phyloP scores from a whole-genome alignment of 2,329 filamentous ascomycete species.

The Onygenales sp. region DNA sequence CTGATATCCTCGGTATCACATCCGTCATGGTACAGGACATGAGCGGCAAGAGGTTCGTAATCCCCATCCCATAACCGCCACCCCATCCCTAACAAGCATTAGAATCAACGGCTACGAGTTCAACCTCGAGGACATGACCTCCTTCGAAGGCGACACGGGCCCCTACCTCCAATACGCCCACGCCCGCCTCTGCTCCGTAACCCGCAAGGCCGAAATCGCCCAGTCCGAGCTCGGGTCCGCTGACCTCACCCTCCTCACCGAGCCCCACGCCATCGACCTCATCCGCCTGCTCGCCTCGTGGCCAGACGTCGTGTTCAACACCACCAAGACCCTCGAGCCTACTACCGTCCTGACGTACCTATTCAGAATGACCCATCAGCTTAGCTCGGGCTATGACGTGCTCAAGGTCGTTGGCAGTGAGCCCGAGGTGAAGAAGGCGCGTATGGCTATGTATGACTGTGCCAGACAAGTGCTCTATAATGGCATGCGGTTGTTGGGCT shows the following conservation, averaged over 20 bases:
- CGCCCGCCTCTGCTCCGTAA: constrained; percentile 49
- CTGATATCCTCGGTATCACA: constrained; percentile 84
- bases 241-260: constrained; percentile 52
- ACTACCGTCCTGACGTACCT: constrained; percentile 57
- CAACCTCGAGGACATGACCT: constrained; percentile 56
- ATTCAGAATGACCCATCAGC: constrained; percentile 55
- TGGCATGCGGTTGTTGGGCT: constrained; percentile 55
- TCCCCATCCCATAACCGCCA: constrained; percentile 24
- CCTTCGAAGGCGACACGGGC: constrained; percentile 57
- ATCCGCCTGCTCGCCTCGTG: constrained; percentile 54
- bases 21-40: constrained; percentile 98
- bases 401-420: constrained; percentile 54
- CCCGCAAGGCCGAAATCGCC: constrained; percentile 45
- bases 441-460: constrained; percentile 53
- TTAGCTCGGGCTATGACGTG: constrained; percentile 54
- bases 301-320: constrained; percentile 55
- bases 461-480: constrained; percentile 56
- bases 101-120: constrained; percentile 57
- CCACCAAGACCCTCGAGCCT: constrained; percentile 57
- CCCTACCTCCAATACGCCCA: constrained; percentile 58
- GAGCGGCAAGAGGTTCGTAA: constrained; percentile 72
- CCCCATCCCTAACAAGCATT: constrained; percentile 33
- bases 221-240: constrained; percentile 42
- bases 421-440: constrained; percentile 47
- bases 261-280: constrained; percentile 53